phyloP scores from a whole-genome alignment of 768 basidiomycete genomes.

The Amanita exitialis region DNA sequence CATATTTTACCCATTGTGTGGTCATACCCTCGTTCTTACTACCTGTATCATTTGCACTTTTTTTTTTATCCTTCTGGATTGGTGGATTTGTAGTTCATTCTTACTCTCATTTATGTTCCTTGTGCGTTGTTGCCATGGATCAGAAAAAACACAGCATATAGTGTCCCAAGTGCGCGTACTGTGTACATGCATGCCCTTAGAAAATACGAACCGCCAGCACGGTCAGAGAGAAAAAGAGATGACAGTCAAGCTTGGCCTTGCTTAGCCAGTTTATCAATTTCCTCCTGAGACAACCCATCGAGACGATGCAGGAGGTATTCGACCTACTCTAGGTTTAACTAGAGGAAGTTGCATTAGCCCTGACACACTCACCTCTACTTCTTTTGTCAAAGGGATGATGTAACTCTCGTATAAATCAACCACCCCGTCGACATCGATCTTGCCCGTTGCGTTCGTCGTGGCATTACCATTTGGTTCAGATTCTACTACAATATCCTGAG shows the following conservation, averaged over 20 bases:
- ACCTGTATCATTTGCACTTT: constrained; percentile 6
- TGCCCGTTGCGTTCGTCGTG: constrained; percentile 27
- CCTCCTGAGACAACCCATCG: constrained; percentile 72
- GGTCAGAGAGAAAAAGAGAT: too few relatives aligned
- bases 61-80: constrained; percentile 9
- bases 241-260: neutral
- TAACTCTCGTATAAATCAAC: constrained; percentile 90
- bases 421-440: constrained; percentile 90
- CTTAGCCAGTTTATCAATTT: constrained; percentile 55
- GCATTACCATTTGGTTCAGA: constrained; percentile 32
- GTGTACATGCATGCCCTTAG: neutral
- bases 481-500: constrained; percentile 73
- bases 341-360: neutral
- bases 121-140: constrained; percentile 2
- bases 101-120: constrained; percentile 2
- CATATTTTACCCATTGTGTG: constrained; percentile 1
- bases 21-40: constrained; percentile 12
- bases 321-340: constrained; percentile 42
- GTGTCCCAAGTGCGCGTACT: neutral
- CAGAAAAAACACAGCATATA: neutral
- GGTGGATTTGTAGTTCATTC: constrained; percentile 11
- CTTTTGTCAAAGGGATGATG: constrained; percentile 96
- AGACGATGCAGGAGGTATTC: constrained; percentile 91
- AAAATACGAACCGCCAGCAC: neutral
- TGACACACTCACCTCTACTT: constrained; percentile 76